Conservation (phyloP, 2,329 filamentous ascomycete genomes). For the Blastomyces parvus region DNA sequence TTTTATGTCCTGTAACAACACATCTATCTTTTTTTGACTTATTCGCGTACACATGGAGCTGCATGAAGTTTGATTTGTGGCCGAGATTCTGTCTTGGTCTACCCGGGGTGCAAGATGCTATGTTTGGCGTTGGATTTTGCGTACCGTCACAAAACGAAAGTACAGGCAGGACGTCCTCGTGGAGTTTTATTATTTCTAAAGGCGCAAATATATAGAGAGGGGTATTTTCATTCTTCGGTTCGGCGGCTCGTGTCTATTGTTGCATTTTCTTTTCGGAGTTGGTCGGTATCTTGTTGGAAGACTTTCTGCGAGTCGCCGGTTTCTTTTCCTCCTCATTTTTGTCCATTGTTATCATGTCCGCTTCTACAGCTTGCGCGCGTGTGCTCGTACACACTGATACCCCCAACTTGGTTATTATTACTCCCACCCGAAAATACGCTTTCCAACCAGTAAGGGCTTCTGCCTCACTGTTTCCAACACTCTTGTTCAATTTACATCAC, state of each 20-base stretch:
- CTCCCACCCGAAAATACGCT: neutral
- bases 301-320: neutral
- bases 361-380: neutral
- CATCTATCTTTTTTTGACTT: neutral
- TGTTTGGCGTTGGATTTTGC: slow-evolving; percentile 1
- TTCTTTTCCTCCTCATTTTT: neutral
- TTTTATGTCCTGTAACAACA: slow-evolving; percentile 1
- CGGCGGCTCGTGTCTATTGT: neutral
- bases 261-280: slow-evolving; percentile 5
- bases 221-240: neutral
- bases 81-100: neutral
- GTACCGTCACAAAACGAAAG: neutral
- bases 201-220: neutral
- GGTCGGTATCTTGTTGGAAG: neutral
- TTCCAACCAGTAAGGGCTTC: neutral
- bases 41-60: neutral
- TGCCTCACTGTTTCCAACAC: neutral
- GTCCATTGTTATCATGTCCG: neutral
- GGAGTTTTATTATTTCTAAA: neutral
- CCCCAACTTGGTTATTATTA: neutral
- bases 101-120: neutral
- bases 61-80: neutral
- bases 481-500: neutral
- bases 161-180: neutral
- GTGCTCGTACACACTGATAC: neutral